Evolutionary conservation across 2,329 filamentous ascomycete genomes (phyloP), one percentile per base, ranked within the genome.

Genomic region (Pyricularia sp.): DNA sequence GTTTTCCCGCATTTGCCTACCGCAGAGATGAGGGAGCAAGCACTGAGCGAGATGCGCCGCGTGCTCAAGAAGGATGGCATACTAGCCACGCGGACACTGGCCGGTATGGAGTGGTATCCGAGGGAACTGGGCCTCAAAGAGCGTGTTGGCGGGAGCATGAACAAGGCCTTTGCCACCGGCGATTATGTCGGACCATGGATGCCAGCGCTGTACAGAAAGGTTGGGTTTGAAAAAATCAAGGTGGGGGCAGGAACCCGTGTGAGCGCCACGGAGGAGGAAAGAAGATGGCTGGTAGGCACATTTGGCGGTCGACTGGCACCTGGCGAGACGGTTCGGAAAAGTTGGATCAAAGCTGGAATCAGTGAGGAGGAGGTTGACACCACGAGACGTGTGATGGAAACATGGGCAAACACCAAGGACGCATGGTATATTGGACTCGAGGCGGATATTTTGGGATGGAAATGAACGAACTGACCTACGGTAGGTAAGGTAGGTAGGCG

Each of bases 31-130:
- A 74, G 70, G 9, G 68, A 69, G 68, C 73, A 50, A 3, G 79
- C 80, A 1, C 71, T 82, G 66, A 67, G 69, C 11, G 81, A 83
- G 73, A 80, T 82, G 77, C 70, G 79, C 1, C 76, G 82, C 0
- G 80, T 83, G 12, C 76, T 81, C 2, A 80, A 77, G 69, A 75
- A 78, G 0, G 81, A 81, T 1, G 82, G 81, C 1, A 70, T 81
- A 2, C 71, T 83, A 1, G 78, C 78, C 9, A 75, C 77, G 5
- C 73, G 78, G 31, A 75, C 75, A 68, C 75, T 70, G 4, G 72
- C 72, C 14, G 72, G 73, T 65, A 66, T 74, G 71, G 74, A 76
- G 58, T 79, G 77, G 68, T 78, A 76, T 72, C 78, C 78, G 55
- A 71, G 68, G n/a, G 68, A 69, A n/a, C 66, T 74, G 23, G 67